Base-by-base conservation (phyloP, 225 moss, liverwort and hornwort genomes). In the Neckera pumila region DNA sequence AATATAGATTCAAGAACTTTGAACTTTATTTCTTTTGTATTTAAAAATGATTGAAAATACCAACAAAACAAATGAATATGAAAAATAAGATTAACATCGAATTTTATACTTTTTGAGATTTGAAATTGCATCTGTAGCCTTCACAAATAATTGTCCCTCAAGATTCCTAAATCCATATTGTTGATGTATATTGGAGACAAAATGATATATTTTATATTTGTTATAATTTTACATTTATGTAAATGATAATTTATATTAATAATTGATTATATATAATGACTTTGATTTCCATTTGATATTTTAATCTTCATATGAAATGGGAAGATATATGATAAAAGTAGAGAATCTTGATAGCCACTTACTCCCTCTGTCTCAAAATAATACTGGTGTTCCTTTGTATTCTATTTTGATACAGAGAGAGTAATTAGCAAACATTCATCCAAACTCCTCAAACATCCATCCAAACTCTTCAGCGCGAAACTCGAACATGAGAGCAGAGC, bases 81-180 rank as follows among this genome's bases (percentile, higher is more conserved):
- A 42, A 71, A 26, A 71, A 42, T 25, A 14, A 42, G 3, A 71
- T 71, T 15, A 42, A 5, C 26, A 71, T 15, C 9, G 0, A 42
- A 42, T 9, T 71, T 26, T 27, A 10, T 43, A 38, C 0, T 42
- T 9, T 43, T 15, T 71, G 38, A 71, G 26, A 71, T 71, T 71
- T 42, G 6, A 27, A 43, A 43, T 72, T 72, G 4, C 1, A 0
- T 27, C 27, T 72, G 43, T 27, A 1, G 10, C 3, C 2, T 43
- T 43, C 1, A 10, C 43, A 27, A 72, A 70, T 25, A 25, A 14
- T 8, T 26, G 1, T 3, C 7, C 14, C 1, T 7, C 14, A 40
- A 4, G 1, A 25, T 13, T 40, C 7, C 4, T 40, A 0, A 40
- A 25, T 0, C 14, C 14, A 70, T 25, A 70, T 25, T 14, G 0